Conservation (phyloP, 805 yeast genomes). For the Nakazawaea sp. region DNA sequence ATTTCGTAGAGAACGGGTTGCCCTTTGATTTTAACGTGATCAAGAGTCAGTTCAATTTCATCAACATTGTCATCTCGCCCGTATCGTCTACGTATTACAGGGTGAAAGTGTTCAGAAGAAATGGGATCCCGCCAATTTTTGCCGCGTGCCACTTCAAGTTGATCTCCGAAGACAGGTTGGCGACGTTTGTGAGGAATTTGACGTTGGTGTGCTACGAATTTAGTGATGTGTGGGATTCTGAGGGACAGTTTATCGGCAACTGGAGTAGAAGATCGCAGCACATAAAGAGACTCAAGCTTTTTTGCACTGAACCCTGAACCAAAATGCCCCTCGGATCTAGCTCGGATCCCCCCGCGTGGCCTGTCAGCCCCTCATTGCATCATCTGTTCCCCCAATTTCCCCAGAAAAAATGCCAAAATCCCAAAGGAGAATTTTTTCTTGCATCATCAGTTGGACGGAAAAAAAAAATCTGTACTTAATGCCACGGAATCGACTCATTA, state of each 20-base stretch:
- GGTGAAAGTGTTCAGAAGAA: constrained; percentile 57
- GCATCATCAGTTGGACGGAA: too few species aligned
- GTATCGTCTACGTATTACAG: constrained; percentile 41
- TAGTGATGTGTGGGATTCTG: constrained; percentile 68
- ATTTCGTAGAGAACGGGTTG: constrained; percentile 67
- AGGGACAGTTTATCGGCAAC: constrained; percentile 47
- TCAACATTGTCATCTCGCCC: constrained; percentile 74
- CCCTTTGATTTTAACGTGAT: constrained; percentile 67
- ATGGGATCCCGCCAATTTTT: constrained; percentile 71
- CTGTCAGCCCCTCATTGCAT: too few species aligned
- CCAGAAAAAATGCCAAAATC: too few species aligned
- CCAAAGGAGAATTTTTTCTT: too few species aligned
- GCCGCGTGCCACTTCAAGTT: constrained; percentile 74
- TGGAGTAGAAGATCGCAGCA: constrained; percentile 68
- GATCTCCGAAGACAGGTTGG: constrained; percentile 50
- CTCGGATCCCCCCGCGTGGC: too few species aligned
- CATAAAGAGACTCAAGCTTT: constrained; percentile 21
- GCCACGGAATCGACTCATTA: too few species aligned
- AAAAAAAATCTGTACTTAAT: too few species aligned
- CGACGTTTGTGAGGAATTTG: constrained; percentile 60
- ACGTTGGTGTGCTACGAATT: constrained; percentile 62
- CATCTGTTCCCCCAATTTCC: too few species aligned
- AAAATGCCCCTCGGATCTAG: too few species aligned
- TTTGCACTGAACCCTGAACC: too few species aligned
- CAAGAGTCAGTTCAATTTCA: constrained; percentile 74